These are phyloP conservation scores for Talaromyces sp. DNA, from an alignment of 2,329 filamentous ascomycete species.

Conservation along the genomic window DNA sequence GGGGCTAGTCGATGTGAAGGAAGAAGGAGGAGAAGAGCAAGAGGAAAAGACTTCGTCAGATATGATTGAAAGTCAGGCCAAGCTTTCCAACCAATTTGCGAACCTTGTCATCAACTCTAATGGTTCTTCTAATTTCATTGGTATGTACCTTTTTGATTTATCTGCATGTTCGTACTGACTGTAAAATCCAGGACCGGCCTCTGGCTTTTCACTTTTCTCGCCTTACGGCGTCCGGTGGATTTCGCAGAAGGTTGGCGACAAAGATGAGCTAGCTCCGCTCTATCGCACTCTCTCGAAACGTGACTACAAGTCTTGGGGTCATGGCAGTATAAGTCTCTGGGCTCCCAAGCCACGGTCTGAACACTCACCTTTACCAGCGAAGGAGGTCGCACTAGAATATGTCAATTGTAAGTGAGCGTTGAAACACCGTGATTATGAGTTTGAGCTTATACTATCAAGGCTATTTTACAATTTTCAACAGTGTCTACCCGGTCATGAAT, in stretches of 20 bases:
- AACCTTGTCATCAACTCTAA: conserved; percentile 8
- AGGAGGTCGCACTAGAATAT: neutral
- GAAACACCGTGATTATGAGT: too few relatives aligned
- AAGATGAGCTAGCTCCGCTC: neutral
- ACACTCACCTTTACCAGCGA: conserved; percentile 1
- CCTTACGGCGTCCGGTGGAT: conserved; percentile 11
- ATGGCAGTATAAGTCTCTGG: neutral
- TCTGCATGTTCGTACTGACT: neutral
- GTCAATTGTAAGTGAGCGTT: conserved; percentile 5
- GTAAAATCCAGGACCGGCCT: neutral
- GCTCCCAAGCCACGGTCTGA: conserved; percentile 3
- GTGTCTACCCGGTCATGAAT: conserved; percentile 1
- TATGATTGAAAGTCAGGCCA: conserved; percentile 11
- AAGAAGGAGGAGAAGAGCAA: neutral
- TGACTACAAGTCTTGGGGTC: neutral
- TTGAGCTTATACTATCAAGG: neutral
- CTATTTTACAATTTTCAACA: conserved; percentile 11
- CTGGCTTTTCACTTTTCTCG: conserved; percentile 13
- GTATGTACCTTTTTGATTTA: neutral
- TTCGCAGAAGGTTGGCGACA: neutral
- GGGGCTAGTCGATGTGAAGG: neutral
- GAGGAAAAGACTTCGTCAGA: conserved; percentile 1
- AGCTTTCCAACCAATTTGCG: conserved; percentile 6
- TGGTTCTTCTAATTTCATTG: conserved; percentile 8
- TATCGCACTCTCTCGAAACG: neutral